A percentile compares a stretch with the other conserved stretches of the same genome.
Conservation (phyloP, 345 rosid species). For the Erodium maritimum region DNA sequence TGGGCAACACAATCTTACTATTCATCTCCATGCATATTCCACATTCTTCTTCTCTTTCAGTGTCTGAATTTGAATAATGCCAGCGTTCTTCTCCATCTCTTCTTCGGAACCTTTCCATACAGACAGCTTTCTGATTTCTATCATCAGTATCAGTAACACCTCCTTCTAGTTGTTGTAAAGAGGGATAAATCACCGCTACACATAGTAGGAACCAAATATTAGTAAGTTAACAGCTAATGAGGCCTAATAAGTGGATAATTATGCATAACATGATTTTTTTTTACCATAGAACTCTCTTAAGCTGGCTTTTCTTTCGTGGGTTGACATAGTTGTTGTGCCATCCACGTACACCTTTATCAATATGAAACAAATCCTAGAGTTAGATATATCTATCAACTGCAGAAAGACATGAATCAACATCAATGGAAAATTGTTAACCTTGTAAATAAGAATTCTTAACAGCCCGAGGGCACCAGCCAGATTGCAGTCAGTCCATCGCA, state of each 20-base stretch:
- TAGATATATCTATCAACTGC: neutral
- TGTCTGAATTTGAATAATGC: slow-evolving; percentile 22
- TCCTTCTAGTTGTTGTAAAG: slow-evolving; percentile 43
- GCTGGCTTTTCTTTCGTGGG: slow-evolving; percentile 50
- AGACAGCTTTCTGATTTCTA: slow-evolving; percentile 40
- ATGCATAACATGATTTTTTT: neutral
- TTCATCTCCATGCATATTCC: slow-evolving; percentile 64
- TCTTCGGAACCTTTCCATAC: slow-evolving; percentile 44
- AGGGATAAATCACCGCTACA: slow-evolving; percentile 58
- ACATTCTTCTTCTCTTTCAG: slow-evolving; percentile 61
- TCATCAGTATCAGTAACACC: slow-evolving; percentile 52
- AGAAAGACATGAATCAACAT: neutral
- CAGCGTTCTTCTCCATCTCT: slow-evolving; percentile 32
- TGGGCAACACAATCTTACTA: slow-evolving; percentile 47
- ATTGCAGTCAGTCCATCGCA: slow-evolving; percentile 63
- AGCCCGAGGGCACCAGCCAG: slow-evolving; percentile 61
- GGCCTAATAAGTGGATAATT: too few relatives aligned
- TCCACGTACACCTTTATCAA: slow-evolving; percentile 48
- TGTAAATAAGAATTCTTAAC: slow-evolving; percentile 50
- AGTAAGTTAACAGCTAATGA: too few relatives aligned
- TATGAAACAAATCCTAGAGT: slow-evolving; percentile 2
- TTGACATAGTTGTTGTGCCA: slow-evolving; percentile 55
- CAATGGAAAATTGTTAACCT: slow-evolving; percentile 18
- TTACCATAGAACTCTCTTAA: slow-evolving; percentile 61
- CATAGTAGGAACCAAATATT: slow-evolving; percentile 1